A percentile compares a stretch with the other conserved stretches of the same genome.
These are phyloP conservation scores for Stylosanthes scabra DNA, from an alignment of 331 rosid species.

Conservation along the genomic window DNA sequence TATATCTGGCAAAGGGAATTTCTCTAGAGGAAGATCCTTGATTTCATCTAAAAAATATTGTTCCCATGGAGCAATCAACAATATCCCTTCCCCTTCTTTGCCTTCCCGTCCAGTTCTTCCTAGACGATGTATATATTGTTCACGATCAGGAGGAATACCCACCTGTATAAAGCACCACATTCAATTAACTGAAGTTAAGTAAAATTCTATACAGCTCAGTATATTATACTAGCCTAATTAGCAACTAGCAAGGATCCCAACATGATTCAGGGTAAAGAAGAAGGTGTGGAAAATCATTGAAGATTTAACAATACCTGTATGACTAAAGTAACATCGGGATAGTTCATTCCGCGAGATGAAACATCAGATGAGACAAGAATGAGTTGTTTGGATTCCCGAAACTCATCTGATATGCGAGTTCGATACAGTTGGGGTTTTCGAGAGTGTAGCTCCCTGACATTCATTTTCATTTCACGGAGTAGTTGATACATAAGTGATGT, in stretches of 20 bases:
- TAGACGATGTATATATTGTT: constrained; percentile 89
- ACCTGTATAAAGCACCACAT: constrained; percentile 52
- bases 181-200: constrained; percentile 15
- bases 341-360: constrained; percentile 90
- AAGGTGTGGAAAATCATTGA: constrained; percentile 17
- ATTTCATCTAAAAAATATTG: constrained; percentile 77
- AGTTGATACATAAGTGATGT: constrained; percentile 73
- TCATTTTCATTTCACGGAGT: constrained; percentile 91
- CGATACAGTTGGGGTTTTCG: constrained; percentile 89
- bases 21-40: constrained; percentile 80
- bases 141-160: constrained; percentile 87
- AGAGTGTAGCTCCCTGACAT: constrained; percentile 90
- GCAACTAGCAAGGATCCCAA: constrained; percentile 23
- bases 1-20: constrained; percentile 60
- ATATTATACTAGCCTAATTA: constrained; percentile 5
- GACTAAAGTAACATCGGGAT: constrained; percentile 94
- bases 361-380: constrained; percentile 97
- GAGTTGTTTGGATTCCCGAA: constrained; percentile 69
- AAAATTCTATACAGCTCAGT: neutral
- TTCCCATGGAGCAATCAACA: constrained; percentile 97
- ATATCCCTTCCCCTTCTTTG: constrained; percentile 81
- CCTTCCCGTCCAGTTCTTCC: constrained; percentile 97
- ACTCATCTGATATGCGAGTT: constrained; percentile 89
- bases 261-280: constrained; percentile 9
- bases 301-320: constrained; percentile 66